A percentile compares a stretch with the other conserved stretches of the same genome.
Evolutionary conservation across 352 stramenopile species (phyloP).

Genomic region (Pythium dissotocum): DNA sequence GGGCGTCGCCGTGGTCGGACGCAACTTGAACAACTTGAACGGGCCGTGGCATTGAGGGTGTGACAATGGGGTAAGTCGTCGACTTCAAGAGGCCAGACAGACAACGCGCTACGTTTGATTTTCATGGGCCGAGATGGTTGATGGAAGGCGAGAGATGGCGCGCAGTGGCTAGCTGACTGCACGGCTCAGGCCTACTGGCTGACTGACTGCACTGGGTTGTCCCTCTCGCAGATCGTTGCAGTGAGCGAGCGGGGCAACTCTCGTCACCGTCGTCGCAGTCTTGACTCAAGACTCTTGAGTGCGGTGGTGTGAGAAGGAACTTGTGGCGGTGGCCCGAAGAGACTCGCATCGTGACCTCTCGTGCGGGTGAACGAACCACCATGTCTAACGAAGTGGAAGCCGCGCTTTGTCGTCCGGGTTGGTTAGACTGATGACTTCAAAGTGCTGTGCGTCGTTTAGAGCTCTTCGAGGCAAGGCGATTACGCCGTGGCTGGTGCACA

Average conservation of each 20-base stretch:
- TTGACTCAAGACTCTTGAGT: too few species aligned
- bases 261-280: background rate
- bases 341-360: too few species aligned
- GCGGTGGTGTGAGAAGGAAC: too few species aligned
- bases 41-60: too few species aligned
- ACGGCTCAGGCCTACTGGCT: background rate
- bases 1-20: background rate
- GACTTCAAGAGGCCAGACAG: conserved; percentile 1
- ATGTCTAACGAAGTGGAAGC: too few species aligned
- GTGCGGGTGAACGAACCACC: too few species aligned
- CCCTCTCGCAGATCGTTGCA: too few species aligned
- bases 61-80: background rate
- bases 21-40: too few species aligned
- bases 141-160: background rate
- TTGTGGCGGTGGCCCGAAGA: too few species aligned
- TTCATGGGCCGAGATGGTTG: background rate
- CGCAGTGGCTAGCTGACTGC: background rate
- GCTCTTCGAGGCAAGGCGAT: background rate
- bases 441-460: too few species aligned
- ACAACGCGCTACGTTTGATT: background rate
- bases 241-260: background rate
- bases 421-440: too few species aligned
- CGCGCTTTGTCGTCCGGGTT: too few species aligned
- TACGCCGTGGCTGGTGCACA: background rate
- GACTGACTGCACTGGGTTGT: background rate